Conservation (phyloP, 306 rosid species). For the Begonia loranthoides region DNA sequence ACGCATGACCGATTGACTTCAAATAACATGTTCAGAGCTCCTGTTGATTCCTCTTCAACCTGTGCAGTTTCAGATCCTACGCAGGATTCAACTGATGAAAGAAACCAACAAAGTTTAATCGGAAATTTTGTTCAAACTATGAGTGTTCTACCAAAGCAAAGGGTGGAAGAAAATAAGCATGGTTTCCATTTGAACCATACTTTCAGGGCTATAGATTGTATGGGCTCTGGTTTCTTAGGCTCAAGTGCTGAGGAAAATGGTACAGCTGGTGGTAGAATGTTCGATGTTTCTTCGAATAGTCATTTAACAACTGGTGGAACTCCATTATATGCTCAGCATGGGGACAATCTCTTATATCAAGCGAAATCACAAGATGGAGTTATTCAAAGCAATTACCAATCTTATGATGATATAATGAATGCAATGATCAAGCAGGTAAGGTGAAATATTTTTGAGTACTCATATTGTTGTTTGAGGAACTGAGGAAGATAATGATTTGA, state of each 20-base stretch:
- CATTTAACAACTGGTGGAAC: constrained; percentile 19
- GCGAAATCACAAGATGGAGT: constrained; percentile 27
- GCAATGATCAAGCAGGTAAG: constrained; percentile 40
- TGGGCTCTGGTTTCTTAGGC: constrained; percentile 15
- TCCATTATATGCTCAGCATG: constrained; percentile 19
- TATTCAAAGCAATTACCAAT: constrained; percentile 18
- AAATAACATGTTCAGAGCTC: background rate
- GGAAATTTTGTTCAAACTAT: constrained; percentile 6
- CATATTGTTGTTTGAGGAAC: too few species aligned
- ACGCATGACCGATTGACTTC: constrained; percentile 20
- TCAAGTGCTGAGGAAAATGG: constrained; percentile 30
- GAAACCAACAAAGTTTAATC: background rate
- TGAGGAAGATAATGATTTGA: too few species aligned
- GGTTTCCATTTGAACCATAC: constrained; percentile 12
- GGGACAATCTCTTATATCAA: constrained; percentile 22
- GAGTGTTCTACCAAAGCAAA: constrained; percentile 8
- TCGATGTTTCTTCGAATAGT: constrained; percentile 18
- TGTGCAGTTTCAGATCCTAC: constrained; percentile 6
- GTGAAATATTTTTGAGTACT: background rate
- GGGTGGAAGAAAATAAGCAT: constrained; percentile 9
- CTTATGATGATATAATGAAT: constrained; percentile 41
- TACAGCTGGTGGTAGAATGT: constrained; percentile 16
- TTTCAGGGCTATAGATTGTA: constrained; percentile 21
- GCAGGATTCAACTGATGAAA: constrained; percentile 3
- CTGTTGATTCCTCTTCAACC: constrained; percentile 5